Percentiles rank a stretch among this genome's conserved stretches.
Evolutionary conservation across 495 filamentous ascomycete species (phyloP).

Genomic region (Talaromyces stipitatus): DNA sequence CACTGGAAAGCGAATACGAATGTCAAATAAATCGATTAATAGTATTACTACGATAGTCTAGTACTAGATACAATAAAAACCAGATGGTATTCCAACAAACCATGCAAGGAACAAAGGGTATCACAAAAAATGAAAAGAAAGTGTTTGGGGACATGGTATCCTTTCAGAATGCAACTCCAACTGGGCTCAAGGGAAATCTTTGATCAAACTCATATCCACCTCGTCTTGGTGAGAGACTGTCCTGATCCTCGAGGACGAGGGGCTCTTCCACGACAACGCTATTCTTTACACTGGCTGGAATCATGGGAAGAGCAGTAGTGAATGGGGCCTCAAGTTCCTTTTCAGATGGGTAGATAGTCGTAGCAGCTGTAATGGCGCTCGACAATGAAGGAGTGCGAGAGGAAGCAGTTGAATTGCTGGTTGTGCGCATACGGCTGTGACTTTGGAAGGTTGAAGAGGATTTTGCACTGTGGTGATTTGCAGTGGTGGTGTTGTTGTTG

Average conservation of each 20-base stretch:
- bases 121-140: not conserved
- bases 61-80: not conserved
- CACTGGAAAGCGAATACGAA: not conserved
- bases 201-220: conserved; percentile 13
- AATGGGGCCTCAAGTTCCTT: conserved; percentile 7
- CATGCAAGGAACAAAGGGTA: not conserved
- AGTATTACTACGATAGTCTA: not conserved
- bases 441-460: conserved; percentile 4
- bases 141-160: not conserved
- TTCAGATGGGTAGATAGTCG: conserved; percentile 21
- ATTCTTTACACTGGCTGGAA: conserved; percentile 5
- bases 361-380: conserved; percentile 17
- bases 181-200: conserved; percentile 18
- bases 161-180: conserved; percentile 32
- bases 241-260: conserved; percentile 16
- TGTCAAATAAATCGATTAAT: not conserved
- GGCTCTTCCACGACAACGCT: conserved; percentile 6
- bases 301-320: not conserved
- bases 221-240: conserved; percentile 12
- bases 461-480: conserved; percentile 1
- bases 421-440: conserved; percentile 28
- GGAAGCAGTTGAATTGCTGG: conserved; percentile 33
- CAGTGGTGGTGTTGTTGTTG: conserved; percentile 5
- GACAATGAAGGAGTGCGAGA: conserved; percentile 24
- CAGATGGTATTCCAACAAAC: not conserved